Base-by-base conservation (phyloP, 2,329 filamentous ascomycete genomes). In the Trichophyton rubrum region DNA sequence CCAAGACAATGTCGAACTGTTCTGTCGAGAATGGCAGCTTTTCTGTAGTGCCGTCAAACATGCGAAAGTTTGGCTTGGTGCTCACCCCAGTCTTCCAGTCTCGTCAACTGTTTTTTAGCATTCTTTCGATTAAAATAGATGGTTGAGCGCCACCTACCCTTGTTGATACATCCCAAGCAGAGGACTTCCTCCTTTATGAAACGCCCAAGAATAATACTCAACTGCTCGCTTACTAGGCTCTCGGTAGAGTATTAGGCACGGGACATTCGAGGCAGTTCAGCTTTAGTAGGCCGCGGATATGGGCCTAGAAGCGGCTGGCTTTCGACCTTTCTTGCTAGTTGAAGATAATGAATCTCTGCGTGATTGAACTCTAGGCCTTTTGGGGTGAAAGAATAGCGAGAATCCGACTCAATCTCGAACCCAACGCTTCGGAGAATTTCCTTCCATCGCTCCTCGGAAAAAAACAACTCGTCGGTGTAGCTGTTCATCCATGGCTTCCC, bases 401-500 rank as follows among this genome's bases (percentile, higher is more conserved):
- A 33, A 4, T 60, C 40, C 15, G 17, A 33, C 53, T 60, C 58
- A 11, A 60, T 35, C 7, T 27, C 22, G 11, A 60, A 45, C 11
- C 58, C 58, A 27, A 58, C 20, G 17, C 33, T 20, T 20, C 33
- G 41, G 13, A 62, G 27, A n/a, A 62, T 51, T 8, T 33, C 27
- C 58, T 33, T 33, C 51, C 58, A 62, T 24, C 40, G 20, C 6
- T 57, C 20, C 33, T 58, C 27, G 2, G 61, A 51, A 20, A 60
- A 20, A 35, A 65, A 35, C 51, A 61, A 55, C 59, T 65, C 62
- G 8, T 62, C 58, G 3, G 43, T 60, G 4, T 24, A 15, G 2
- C 56, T 58, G 13, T 40, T 51, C 65, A 64, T 64, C 64, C 65
- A 65, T 3, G 53, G 22, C 33, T 58, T 62, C 6, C 40, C 30